These are phyloP conservation scores for Tephrocybe sp. DNA, from an alignment of 768 basidiomycete genomes.

Conservation along the genomic window DNA sequence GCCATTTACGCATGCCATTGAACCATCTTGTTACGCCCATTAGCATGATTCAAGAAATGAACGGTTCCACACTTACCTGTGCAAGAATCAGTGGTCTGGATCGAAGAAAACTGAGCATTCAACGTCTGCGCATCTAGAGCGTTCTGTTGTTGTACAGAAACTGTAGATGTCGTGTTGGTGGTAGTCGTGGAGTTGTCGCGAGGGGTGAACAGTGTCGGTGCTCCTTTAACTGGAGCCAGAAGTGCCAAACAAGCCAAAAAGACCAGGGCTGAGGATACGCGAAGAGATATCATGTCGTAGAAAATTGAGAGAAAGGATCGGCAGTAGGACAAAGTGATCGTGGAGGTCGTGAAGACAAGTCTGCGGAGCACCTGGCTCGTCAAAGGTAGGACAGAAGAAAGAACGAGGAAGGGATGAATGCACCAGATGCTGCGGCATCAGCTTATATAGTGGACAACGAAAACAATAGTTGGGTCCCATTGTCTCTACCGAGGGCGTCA, in stretches of 20 bases:
- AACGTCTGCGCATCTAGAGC: constrained; percentile 49
- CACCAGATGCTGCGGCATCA: neutral
- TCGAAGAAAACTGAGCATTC: constrained; percentile 45
- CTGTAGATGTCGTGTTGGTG: constrained; percentile 9
- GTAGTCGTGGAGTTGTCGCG: constrained; percentile 26
- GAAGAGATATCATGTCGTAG: constrained; percentile 8
- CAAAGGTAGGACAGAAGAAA: neutral
- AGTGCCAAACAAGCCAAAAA: constrained; percentile 22
- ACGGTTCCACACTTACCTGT: constrained; percentile 30
- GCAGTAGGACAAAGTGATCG: constrained; percentile 11
- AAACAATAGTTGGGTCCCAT: constrained; percentile 14
- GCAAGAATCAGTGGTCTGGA: constrained; percentile 48
- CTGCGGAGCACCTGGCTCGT: constrained; percentile 22
- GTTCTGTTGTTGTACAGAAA: constrained; percentile 33
- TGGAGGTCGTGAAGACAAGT: constrained; percentile 20
- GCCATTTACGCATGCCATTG: constrained; percentile 39
- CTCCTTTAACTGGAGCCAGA: constrained; percentile 33
- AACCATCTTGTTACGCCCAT: constrained; percentile 27
- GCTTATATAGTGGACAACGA: constrained; percentile 15
- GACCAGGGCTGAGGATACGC: constrained; percentile 9
- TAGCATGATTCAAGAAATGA: constrained; percentile 20
- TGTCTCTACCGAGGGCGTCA: constrained; percentile 4
- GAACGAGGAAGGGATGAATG: neutral
- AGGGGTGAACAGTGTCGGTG: constrained; percentile 27
- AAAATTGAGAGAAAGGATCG: neutral